Percentiles rank a stretch among this genome's conserved stretches.
Evolutionary conservation across 345 rosid species (phyloP).

Genomic region (Cardamine occulta): DNA sequence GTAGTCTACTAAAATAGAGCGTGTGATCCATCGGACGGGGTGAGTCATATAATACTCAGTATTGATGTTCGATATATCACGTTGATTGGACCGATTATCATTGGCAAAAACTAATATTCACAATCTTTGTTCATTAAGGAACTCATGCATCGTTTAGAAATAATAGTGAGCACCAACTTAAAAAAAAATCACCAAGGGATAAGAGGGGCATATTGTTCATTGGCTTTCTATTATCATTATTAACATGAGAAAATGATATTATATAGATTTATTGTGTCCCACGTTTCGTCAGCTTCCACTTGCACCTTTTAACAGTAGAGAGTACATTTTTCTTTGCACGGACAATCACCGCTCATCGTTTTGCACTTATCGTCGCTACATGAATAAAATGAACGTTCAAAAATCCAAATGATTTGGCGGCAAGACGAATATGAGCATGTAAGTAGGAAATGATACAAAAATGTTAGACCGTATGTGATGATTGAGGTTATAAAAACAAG

Average conservation of each 20-base stretch:
- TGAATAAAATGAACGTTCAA: background rate
- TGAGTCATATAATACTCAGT: background rate
- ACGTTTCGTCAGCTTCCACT: slow-evolving; percentile 43
- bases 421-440: background rate
- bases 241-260: slow-evolving; percentile 14
- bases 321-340: slow-evolving; percentile 31
- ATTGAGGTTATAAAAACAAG: slow-evolving; percentile 6
- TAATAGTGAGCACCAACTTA: too few species aligned
- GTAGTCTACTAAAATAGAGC: too few species aligned
- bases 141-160: background rate
- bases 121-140: background rate
- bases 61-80: background rate
- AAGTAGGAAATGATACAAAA: background rate
- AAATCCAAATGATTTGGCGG: background rate
- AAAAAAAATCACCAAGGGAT: slow-evolving; percentile 10
- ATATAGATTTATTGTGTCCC: slow-evolving; percentile 23
- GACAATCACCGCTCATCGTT: slow-evolving; percentile 19
- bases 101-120: background rate
- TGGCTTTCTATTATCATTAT: slow-evolving; percentile 14
- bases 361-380: background rate
- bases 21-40: background rate
- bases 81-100: background rate
- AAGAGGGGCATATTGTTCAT: slow-evolving; percentile 22
- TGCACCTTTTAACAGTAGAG: slow-evolving; percentile 8
- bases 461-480: background rate